phyloP scores from a whole-genome alignment of 768 basidiomycete species.

The Hemileccinum rubropunctum region DNA sequence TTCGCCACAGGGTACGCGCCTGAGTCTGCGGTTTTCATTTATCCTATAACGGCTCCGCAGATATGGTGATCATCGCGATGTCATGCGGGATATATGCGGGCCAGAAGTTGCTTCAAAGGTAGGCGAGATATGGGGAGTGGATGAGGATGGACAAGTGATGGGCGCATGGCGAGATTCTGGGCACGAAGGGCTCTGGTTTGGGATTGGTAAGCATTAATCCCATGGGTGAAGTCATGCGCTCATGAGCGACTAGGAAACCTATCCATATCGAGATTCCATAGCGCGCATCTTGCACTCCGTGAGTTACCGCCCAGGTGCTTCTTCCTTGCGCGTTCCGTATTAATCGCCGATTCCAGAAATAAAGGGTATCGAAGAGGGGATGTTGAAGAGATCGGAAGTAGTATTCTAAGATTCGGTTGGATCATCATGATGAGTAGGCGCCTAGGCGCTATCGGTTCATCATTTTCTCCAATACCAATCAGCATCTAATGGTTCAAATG shows the following conservation, averaged over 20 bases:
- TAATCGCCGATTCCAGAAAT: background rate
- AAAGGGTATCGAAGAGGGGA: background rate
- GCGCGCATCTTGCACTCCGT: constrained; percentile 4
- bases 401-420: no score
- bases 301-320: background rate
- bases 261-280: constrained; percentile 11
- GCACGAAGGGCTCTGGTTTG: constrained; percentile 26
- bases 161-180: no score
- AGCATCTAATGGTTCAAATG: no score
- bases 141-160: constrained; percentile 55
- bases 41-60: constrained; percentile 26
- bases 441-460: no score
- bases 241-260: constrained; percentile 1
- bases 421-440: no score
- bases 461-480: no score
- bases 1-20: constrained; percentile 15
- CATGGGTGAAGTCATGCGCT: no score
- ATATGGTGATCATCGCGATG: constrained; percentile 39
- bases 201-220: no score
- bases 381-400: no score
- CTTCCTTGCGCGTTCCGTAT: background rate
- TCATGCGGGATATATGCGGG: constrained; percentile 41
- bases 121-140: constrained; percentile 53
- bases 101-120: constrained; percentile 42
- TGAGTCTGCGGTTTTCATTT: background rate